phyloP scores from a whole-genome alignment of 2,329 filamentous ascomycete genomes.

The Ampelomyces quisqualis region DNA sequence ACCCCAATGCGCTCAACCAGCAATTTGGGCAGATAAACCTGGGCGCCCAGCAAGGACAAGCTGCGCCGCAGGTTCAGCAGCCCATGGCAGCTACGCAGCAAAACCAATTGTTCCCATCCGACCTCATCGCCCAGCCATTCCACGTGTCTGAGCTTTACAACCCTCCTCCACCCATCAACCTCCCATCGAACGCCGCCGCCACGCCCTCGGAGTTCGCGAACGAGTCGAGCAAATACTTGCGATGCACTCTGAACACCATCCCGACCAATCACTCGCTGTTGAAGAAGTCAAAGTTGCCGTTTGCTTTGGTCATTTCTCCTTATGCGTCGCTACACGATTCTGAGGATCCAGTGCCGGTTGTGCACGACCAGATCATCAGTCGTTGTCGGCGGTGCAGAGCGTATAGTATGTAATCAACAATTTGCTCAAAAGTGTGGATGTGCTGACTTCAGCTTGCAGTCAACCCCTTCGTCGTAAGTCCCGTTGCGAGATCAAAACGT shows the following conservation, averaged over 20 bases:
- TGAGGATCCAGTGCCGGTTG: conserved; percentile 86
- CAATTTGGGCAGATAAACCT: conserved; percentile 80
- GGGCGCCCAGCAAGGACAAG: conserved; percentile 52
- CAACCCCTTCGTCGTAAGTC: conserved; percentile 78
- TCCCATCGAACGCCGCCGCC: conserved; percentile 90
- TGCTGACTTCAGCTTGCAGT: conserved; percentile 80
- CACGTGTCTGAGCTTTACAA: conserved; percentile 90
- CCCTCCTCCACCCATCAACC: conserved; percentile 83
- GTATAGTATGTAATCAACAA: conserved; percentile 52
- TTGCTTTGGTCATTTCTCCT: conserved; percentile 93
- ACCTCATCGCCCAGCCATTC: conserved; percentile 89
- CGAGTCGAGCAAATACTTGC: conserved; percentile 89
- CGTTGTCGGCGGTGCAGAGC: conserved; percentile 92
- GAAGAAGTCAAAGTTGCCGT: conserved; percentile 92
- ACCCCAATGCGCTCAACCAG: conserved; percentile 67
- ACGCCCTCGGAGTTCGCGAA: conserved; percentile 90
- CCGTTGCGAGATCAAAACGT: not conserved
- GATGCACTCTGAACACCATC: conserved; percentile 91
- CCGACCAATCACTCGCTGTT: conserved; percentile 89
- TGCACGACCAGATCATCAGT: conserved; percentile 96
- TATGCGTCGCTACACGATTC: conserved; percentile 91
- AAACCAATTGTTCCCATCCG: conserved; percentile 89
- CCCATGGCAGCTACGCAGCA: conserved; percentile 36
- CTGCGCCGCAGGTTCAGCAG: conserved; percentile 32
- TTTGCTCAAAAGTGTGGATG: not conserved